Conservation (phyloP, 2,329 filamentous ascomycete genomes). For the Calonectria hongkongensis region DNA sequence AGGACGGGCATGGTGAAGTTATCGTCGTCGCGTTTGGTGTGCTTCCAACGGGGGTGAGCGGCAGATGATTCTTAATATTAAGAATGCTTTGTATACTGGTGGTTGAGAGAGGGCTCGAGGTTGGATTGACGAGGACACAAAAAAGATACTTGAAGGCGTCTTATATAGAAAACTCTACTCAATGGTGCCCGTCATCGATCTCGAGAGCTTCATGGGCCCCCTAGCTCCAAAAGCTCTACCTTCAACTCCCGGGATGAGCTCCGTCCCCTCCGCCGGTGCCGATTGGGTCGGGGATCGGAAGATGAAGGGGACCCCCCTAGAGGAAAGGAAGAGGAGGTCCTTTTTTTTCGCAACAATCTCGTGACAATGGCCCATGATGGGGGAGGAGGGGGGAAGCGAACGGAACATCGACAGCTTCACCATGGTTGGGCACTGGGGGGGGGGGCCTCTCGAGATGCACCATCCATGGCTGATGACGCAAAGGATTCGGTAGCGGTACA, state of each 20-base stretch:
- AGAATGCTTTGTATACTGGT: background rate
- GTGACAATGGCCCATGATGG: constrained; percentile 5
- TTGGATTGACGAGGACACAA: background rate
- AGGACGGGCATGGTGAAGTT: constrained; percentile 58
- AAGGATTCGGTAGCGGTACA: background rate
- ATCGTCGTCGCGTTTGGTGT: constrained; percentile 1
- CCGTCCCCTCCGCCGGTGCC: constrained; percentile 17
- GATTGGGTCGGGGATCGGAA: constrained; percentile 27
- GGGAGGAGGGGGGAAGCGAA: background rate
- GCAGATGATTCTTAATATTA: background rate
- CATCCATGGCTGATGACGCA: constrained; percentile 16
- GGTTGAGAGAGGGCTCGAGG: background rate
- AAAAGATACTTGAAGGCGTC: background rate
- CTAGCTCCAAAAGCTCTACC: background rate
- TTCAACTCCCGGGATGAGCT: background rate
- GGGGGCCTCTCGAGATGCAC: background rate
- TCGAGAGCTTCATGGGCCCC: constrained; percentile 7
- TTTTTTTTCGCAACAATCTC: constrained; percentile 17
- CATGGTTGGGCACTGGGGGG: background rate
- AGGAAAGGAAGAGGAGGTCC: too few species aligned
- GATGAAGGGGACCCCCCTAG: too few species aligned
- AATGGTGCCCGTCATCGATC: constrained; percentile 19
- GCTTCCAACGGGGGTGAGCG: background rate
- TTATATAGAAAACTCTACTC: constrained; percentile 25
- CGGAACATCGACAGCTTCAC: background rate